Conservation (phyloP, 2,329 filamentous ascomycete species). For the Cadophora malorum region DNA sequence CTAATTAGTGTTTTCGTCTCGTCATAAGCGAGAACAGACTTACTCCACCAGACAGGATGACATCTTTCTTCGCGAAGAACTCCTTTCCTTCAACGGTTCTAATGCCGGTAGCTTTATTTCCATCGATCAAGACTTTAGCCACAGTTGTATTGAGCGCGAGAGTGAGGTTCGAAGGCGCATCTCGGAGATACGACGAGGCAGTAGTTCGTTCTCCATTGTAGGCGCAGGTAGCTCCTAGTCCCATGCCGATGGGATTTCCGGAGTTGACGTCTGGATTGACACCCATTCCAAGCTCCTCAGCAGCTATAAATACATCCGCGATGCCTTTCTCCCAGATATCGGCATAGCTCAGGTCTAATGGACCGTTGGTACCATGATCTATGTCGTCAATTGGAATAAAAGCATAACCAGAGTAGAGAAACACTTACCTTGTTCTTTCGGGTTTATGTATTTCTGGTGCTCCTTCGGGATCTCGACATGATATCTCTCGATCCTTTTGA, state of each 20-base stretch:
- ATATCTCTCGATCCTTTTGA: slow-evolving; percentile 61
- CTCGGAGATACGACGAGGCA: slow-evolving; percentile 55
- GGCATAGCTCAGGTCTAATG: slow-evolving; percentile 56
- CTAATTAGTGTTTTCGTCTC: not conserved
- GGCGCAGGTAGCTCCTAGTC: slow-evolving; percentile 56
- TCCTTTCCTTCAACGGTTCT: slow-evolving; percentile 49
- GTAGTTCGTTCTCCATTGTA: slow-evolving; percentile 56
- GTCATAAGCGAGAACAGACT: not conserved
- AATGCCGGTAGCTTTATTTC: slow-evolving; percentile 53
- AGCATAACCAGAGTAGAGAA: not conserved
- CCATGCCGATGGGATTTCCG: slow-evolving; percentile 63
- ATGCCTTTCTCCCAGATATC: slow-evolving; percentile 57
- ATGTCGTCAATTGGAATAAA: not conserved
- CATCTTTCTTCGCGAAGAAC: slow-evolving; percentile 47
- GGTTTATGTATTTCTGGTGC: slow-evolving; percentile 54
- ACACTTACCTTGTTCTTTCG: slow-evolving; percentile 44
- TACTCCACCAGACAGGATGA: slow-evolving; percentile 55
- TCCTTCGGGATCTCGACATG: slow-evolving; percentile 50
- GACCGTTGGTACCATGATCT: slow-evolving; percentile 58
- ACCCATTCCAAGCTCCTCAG: slow-evolving; percentile 55
- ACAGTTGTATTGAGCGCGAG: slow-evolving; percentile 57
- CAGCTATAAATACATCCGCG: slow-evolving; percentile 52
- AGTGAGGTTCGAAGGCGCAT: slow-evolving; percentile 56
- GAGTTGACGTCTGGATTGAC: slow-evolving; percentile 63
- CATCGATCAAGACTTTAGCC: slow-evolving; percentile 54